These are phyloP conservation scores for Erysiphe pulchra DNA, from an alignment of 2,329 filamentous ascomycete species.

Conservation along the genomic window DNA sequence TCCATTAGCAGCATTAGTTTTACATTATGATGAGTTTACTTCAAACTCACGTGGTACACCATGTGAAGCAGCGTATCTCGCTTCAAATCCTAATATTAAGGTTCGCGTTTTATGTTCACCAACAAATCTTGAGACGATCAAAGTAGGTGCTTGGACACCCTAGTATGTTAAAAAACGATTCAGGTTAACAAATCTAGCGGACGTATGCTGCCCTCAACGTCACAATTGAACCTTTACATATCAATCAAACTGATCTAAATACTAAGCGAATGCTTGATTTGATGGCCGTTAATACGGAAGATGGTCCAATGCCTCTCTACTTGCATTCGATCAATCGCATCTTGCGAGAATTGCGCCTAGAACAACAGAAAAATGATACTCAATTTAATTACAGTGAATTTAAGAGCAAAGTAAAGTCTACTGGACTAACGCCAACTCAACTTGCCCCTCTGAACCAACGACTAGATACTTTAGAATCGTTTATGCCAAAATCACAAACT, in stretches of 20 bases:
- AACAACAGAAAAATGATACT: conserved; percentile 2
- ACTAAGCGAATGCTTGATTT: conserved; percentile 4
- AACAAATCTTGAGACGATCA: conserved; percentile 2
- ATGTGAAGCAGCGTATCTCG: conserved; percentile 30
- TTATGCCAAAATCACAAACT: conserved; percentile 1
- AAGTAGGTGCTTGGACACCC: not conserved
- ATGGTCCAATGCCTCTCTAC: conserved; percentile 4
- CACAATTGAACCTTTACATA: conserved; percentile 3
- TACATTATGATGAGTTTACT: conserved; percentile 26
- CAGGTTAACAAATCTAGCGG: not conserved
- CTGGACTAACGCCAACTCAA: conserved; percentile 23
- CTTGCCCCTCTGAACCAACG: conserved; percentile 28
- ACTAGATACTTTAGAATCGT: conserved; percentile 29
- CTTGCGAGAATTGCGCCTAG: conserved; percentile 3
- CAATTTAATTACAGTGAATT: conserved; percentile 21
- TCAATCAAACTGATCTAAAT: conserved; percentile 4
- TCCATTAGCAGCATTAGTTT: conserved; percentile 26
- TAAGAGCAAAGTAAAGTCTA: conserved; percentile 12
- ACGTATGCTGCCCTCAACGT: conserved; percentile 1
- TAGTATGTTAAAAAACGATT: not conserved
- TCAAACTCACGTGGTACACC: conserved; percentile 9
- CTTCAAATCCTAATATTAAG: conserved; percentile 9
- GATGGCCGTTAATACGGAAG: conserved; percentile 4
- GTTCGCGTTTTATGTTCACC: conserved; percentile 4
- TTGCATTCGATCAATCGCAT: conserved; percentile 4